Conservation (phyloP, 169 alveolate genomes). For the Eimeria brunetti region DNA sequence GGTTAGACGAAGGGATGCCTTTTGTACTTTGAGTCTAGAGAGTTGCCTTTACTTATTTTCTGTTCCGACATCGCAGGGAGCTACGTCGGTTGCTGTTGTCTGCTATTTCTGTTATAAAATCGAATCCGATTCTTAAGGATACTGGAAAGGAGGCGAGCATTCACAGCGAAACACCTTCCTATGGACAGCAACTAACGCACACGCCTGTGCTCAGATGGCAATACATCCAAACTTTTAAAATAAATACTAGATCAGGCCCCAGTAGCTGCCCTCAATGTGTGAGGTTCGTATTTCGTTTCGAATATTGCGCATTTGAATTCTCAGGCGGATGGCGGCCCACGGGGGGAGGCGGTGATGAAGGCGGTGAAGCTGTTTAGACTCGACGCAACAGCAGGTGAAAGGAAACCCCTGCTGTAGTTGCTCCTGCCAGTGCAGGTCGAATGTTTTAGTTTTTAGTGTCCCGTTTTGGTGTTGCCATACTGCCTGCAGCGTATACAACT, state of each 20-base stretch:
- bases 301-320: neutral
- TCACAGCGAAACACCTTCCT: neutral
- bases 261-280: neutral
- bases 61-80: conserved; percentile 18
- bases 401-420: neutral
- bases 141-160: neutral
- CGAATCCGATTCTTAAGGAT: neutral
- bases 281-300: neutral
- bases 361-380: conserved; percentile 37
- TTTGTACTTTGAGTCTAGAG: neutral
- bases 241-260: neutral
- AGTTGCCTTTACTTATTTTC: neutral
- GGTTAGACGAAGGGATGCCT: neutral
- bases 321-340: conserved; percentile 18
- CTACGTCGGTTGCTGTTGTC: conserved; percentile 7
- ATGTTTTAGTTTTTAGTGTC: too few species aligned
- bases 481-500: neutral
- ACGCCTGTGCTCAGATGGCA: neutral
- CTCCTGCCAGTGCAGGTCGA: neutral
- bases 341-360: conserved; percentile 8
- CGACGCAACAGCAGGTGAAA: neutral
- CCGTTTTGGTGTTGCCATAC: neutral
- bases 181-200: neutral
- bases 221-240: neutral
- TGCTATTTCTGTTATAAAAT: neutral